Evolutionary conservation across 73 alveolate genomes (phyloP).

Genomic region (Paramecium sonneborni): DNA sequence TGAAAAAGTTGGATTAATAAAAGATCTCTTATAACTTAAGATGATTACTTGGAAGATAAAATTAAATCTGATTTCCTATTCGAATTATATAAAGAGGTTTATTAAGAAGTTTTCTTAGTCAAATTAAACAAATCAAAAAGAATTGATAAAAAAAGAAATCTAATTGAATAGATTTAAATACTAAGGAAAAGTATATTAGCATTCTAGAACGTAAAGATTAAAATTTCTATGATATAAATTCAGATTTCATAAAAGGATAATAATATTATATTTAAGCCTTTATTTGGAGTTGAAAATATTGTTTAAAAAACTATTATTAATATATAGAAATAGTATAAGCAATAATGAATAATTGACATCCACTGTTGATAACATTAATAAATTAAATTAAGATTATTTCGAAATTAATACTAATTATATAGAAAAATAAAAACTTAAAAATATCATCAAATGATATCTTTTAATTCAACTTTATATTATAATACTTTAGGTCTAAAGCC

Average conservation of each 20-base stretch:
- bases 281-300: background rate
- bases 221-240: background rate
- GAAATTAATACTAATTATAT: constrained; percentile 10
- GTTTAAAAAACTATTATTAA: background rate
- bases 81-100: too few species aligned
- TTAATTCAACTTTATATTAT: background rate
- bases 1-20: background rate
- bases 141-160: background rate
- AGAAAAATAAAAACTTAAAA: background rate
- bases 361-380: background rate
- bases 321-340: background rate
- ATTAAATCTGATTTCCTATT: constrained; percentile 1
- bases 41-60: background rate
- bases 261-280: background rate
- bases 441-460: constrained; percentile 1
- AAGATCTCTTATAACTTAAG: background rate
- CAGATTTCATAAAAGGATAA: background rate
- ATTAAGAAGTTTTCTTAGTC: background rate
- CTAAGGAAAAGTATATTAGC: background rate
- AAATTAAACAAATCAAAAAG: background rate
- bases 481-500: background rate
- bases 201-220: background rate
- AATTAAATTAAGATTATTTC: background rate
- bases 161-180: background rate
- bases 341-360: background rate